These are phyloP conservation scores for Pleurotus eryngii DNA, from an alignment of 768 basidiomycete genomes.

Conservation along the genomic window DNA sequence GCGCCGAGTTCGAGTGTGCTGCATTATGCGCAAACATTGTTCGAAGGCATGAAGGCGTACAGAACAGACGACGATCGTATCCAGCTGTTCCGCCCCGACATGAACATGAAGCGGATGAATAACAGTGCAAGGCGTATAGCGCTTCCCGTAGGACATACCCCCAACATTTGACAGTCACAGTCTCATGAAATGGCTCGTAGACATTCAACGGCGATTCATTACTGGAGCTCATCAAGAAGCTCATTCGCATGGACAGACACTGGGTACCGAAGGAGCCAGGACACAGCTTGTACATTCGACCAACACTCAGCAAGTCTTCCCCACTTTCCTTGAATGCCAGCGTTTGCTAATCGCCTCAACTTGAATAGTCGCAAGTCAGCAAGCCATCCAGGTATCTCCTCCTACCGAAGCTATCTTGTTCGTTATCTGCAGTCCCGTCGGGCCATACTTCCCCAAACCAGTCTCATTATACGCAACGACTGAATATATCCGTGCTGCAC, in stretches of 20 bases:
- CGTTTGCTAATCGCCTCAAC: background rate
- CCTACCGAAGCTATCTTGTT: slow-evolving; percentile 82
- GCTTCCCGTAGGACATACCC: slow-evolving; percentile 54
- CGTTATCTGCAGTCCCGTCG: slow-evolving; percentile 80
- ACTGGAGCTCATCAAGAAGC: slow-evolving; percentile 78
- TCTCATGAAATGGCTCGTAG: slow-evolving; percentile 30
- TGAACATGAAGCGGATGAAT: slow-evolving; percentile 98
- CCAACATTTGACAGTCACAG: background rate
- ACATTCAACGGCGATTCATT: slow-evolving; percentile 76
- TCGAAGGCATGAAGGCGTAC: slow-evolving; percentile 97
- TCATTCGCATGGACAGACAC: slow-evolving; percentile 76
- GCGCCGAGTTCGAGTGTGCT: slow-evolving; percentile 81
- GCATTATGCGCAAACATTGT: slow-evolving; percentile 89
- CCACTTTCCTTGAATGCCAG: background rate
- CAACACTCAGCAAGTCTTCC: slow-evolving; percentile 53
- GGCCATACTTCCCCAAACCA: slow-evolving; percentile 88
- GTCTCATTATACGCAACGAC: slow-evolving; percentile 85
- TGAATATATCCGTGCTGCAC: slow-evolving; percentile 78
- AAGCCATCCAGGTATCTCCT: slow-evolving; percentile 66
- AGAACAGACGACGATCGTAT: slow-evolving; percentile 67
- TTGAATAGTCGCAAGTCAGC: slow-evolving; percentile 69
- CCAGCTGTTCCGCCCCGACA: slow-evolving; percentile 88
- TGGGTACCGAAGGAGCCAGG: slow-evolving; percentile 92
- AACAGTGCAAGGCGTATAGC: slow-evolving; percentile 74
- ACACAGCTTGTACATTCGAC: slow-evolving; percentile 89